Conservation (phyloP, 495 filamentous ascomycete genomes). For the Trichoderma orchidacearum region DNA sequence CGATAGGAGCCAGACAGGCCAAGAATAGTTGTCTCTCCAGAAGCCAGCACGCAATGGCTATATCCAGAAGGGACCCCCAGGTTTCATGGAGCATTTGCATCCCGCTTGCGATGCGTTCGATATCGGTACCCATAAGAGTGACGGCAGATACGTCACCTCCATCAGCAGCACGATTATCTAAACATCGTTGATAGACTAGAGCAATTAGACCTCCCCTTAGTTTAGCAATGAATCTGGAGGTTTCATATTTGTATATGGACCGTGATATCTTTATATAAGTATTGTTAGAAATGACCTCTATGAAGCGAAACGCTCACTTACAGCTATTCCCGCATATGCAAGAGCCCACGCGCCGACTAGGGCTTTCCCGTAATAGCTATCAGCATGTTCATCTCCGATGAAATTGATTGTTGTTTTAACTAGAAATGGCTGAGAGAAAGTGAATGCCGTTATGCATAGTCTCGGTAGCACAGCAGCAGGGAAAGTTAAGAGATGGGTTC, state of each 20-base stretch:
- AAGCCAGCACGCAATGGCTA: slow-evolving; percentile 13
- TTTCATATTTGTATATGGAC: slow-evolving; percentile 36
- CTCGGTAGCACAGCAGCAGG: not conserved
- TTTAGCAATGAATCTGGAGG: slow-evolving; percentile 32
- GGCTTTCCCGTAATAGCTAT: slow-evolving; percentile 39
- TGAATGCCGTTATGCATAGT: slow-evolving; percentile 40
- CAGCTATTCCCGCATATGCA: slow-evolving; percentile 43
- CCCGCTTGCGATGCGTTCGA: slow-evolving; percentile 37
- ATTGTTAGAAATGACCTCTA: too few relatives aligned
- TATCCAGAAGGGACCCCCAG: slow-evolving; percentile 27
- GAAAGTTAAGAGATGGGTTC: not conserved
- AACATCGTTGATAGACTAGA: slow-evolving; percentile 42
- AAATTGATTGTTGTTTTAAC: slow-evolving; percentile 22
- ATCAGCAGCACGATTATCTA: slow-evolving; percentile 26
- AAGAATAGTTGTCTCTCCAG: slow-evolving; percentile 14
- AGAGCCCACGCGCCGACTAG: slow-evolving; percentile 45
- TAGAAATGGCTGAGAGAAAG: slow-evolving; percentile 48
- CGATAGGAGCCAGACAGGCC: slow-evolving; percentile 12
- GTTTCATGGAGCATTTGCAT: slow-evolving; percentile 39
- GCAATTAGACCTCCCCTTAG: slow-evolving; percentile 40
- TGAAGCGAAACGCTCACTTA: slow-evolving; percentile 9
- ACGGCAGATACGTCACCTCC: slow-evolving; percentile 23
- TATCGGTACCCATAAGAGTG: slow-evolving; percentile 33
- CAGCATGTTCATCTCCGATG: slow-evolving; percentile 8
- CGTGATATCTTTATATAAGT: slow-evolving; percentile 13